phyloP scores from a whole-genome alignment of 768 basidiomycete species.

The Cystofilobasidium capitatum region DNA sequence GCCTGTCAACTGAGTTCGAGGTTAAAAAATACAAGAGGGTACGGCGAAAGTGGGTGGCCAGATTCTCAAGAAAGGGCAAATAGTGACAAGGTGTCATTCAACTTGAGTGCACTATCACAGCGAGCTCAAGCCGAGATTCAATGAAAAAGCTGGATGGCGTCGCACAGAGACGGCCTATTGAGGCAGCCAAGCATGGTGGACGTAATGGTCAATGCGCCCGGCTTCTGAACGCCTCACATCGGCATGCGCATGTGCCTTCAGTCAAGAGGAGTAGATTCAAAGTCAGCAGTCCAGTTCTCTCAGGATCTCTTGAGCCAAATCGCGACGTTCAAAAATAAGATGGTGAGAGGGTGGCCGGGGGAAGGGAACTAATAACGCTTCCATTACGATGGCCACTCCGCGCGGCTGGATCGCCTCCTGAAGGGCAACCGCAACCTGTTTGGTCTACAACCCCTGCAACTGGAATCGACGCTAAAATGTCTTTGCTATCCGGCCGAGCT shows the following conservation, averaged over 20 bases:
- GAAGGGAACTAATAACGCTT: slow-evolving; percentile 68
- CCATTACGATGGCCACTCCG: slow-evolving; percentile 98
- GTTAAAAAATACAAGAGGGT: no score
- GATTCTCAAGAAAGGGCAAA: no score
- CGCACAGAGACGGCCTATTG: no score
- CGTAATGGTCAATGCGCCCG: slow-evolving; percentile 86
- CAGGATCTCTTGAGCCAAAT: not conserved
- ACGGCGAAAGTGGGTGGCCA: no score
- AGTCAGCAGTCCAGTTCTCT: slow-evolving; percentile 9
- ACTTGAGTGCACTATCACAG: no score
- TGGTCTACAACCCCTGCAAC: slow-evolving; percentile 93
- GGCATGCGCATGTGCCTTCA: slow-evolving; percentile 94
- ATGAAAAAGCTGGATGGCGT: no score
- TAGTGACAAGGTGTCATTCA: no score
- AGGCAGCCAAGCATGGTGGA: slow-evolving; percentile 98
- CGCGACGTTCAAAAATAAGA: not conserved
- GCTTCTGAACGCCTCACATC: slow-evolving; percentile 99
- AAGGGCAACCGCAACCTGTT: slow-evolving; percentile 94
- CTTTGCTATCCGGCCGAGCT: slow-evolving; percentile 92
- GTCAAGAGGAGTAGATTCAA: not conserved
- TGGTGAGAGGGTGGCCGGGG: not conserved
- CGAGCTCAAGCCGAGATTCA: no score
- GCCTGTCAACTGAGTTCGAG: no score
- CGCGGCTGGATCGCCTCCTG: slow-evolving; percentile 96
- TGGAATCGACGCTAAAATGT: slow-evolving; percentile 91